phyloP scores from a whole-genome alignment of 139 green algal species.

The Yamagishiella unicocca region DNA sequence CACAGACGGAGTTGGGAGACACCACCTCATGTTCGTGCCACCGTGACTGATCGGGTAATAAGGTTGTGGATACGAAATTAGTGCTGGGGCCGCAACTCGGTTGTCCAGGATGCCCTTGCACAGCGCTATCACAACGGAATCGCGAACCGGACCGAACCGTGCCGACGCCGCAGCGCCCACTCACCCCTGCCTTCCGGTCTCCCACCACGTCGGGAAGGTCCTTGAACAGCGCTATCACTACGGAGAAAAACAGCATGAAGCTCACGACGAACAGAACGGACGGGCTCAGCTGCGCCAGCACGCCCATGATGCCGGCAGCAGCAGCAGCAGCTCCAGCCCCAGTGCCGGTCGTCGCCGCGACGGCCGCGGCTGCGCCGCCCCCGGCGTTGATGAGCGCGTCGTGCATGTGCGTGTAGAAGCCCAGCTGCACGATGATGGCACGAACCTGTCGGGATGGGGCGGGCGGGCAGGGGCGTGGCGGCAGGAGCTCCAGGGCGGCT shows the following conservation, averaged over 20 bases:
- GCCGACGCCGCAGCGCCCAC: no score
- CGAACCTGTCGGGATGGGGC: slow-evolving; percentile 9
- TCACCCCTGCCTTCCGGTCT: slow-evolving; percentile 64
- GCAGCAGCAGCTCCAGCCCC: neutral
- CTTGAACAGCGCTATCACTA: slow-evolving; percentile 98
- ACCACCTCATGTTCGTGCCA: no score
- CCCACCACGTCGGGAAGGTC: slow-evolving; percentile 94
- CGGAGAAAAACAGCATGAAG: slow-evolving; percentile 94
- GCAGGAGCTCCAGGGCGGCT: no score
- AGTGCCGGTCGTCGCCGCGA: neutral
- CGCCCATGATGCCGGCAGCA: neutral
- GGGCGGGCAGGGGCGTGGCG: neutral
- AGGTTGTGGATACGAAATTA: no score
- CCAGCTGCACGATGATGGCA: slow-evolving; percentile 74
- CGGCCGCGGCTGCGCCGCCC: neutral
- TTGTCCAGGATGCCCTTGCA: no score
- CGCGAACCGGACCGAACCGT: no score
- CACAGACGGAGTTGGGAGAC: no score
- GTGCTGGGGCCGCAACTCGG: no score
- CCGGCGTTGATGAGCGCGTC: slow-evolving; percentile 40
- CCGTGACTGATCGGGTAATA: no score
- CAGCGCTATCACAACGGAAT: no score
- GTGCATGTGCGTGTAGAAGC: slow-evolving; percentile 92
- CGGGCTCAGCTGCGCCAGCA: slow-evolving; percentile 2
- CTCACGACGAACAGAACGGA: slow-evolving; percentile 81